Base-by-base conservation (phyloP, 148 eudicot species). In the Limonium bicolor region DNA sequence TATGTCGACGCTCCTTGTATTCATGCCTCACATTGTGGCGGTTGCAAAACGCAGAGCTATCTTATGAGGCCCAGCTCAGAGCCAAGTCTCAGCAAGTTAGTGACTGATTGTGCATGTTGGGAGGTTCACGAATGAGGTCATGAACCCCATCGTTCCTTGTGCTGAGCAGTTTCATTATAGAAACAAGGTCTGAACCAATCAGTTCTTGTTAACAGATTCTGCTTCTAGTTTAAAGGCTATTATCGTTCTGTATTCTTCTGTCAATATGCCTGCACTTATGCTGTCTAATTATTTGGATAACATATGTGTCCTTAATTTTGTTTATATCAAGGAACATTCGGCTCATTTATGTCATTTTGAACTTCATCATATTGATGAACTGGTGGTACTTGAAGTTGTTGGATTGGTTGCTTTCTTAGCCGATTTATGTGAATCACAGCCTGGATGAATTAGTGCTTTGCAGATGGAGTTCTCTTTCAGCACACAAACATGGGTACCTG, bases 391-490 rank as follows among this genome's bases (percentile, higher is more conserved):
- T n/a, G n/a, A n/a, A n/a, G n/a, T n/a, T n/a, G n/a, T n/a, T n/a
- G n/a, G n/a, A n/a, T n/a, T n/a, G n/a, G n/a, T n/a, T n/a, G n/a
- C n/a, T n/a, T n/a, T n/a, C n/a, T n/a, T n/a, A n/a, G n/a, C n/a
- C n/a, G n/a, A n/a, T n/a, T n/a, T n/a, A n/a, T n/a, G n/a, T n/a
- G n/a, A n/a, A n/a, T n/a, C n/a, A n/a, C n/a, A n/a, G n/a, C n/a
- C n/a, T n/a, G n/a, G n/a, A n/a, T n/a, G n/a, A n/a, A n/a, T 54
- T 29, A 15, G 34, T 63, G 46, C 13, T 49, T 46, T 58, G 43
- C 64, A 90, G 99, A 90, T 90, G 99, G 95, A 90, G 58, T 90
- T 90, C 53, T 90, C 99, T 31, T 84, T 84, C 51, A 77, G 99
- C 46, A 60, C 59, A 23, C 61, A 50, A 41, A 61, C 52, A 26